Evolutionary conservation across 2,329 filamentous ascomycete species (phyloP).

Genomic region (Xylariaceae sp.): DNA sequence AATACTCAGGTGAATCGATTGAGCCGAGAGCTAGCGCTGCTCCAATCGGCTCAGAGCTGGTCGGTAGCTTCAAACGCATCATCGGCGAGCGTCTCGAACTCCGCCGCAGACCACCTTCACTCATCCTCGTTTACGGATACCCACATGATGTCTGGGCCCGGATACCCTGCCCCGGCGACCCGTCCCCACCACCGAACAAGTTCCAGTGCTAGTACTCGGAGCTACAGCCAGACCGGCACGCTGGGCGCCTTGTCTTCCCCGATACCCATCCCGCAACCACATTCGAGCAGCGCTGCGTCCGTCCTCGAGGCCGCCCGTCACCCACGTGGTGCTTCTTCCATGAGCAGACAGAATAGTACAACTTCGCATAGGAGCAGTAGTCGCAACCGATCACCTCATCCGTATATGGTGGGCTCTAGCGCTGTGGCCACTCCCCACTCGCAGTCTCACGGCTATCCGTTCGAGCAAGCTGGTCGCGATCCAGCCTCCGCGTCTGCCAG

Average conservation of each 20-base stretch:
- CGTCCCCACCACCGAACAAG: conserved; percentile 54
- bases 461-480: conserved; percentile 32
- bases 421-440: conserved; percentile 37
- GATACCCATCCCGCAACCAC: conserved; percentile 26
- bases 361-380: conserved; percentile 49
- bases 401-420: conserved; percentile 23
- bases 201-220: conserved; percentile 50
- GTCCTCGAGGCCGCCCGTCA: conserved; percentile 43
- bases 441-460: conserved; percentile 40
- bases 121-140: conserved; percentile 39
- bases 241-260: conserved; percentile 34
- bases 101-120: conserved; percentile 39
- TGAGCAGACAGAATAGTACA: conserved; percentile 49
- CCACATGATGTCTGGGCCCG: conserved; percentile 51
- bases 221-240: conserved; percentile 40
- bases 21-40: conserved; percentile 77
- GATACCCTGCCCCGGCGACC: conserved; percentile 51
- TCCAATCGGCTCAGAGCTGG: conserved; percentile 67
- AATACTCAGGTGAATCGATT: conserved; percentile 74
- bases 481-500: conserved; percentile 34
- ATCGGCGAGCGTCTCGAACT: conserved; percentile 49
- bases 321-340: conserved; percentile 34
- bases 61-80: conserved; percentile 62
- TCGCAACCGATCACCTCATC: conserved; percentile 32
- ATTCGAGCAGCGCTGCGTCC: conserved; percentile 35